Percentiles rank a stretch among this genome's conserved stretches.
Conservation (phyloP, 495 filamentous ascomycete genomes). For the Penicillium goetzii region DNA sequence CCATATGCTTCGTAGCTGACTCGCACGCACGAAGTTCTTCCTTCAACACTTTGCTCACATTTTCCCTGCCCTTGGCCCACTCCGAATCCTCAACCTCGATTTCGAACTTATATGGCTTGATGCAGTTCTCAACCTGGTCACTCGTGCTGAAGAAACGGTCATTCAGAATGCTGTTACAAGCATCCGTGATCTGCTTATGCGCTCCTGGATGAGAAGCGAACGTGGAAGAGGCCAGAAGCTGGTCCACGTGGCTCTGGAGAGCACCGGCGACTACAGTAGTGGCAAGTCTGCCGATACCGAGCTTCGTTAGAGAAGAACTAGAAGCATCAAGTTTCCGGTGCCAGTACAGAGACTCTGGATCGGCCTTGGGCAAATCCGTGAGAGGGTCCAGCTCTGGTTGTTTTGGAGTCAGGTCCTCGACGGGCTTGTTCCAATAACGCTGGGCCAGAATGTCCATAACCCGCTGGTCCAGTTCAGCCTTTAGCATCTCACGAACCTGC, state of each 20-base stretch:
- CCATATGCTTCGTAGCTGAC: constrained; percentile 71
- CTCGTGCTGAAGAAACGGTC: constrained; percentile 95
- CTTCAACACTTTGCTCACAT: constrained; percentile 75
- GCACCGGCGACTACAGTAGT: constrained; percentile 87
- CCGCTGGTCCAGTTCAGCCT: constrained; percentile 89
- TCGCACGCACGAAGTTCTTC: constrained; percentile 84
- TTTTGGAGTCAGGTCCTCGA: constrained; percentile 69
- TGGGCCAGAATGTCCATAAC: constrained; percentile 95
- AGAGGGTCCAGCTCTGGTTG: constrained; percentile 72
- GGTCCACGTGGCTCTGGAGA: constrained; percentile 84
- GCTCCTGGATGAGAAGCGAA: constrained; percentile 92
- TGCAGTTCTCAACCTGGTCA: constrained; percentile 99
- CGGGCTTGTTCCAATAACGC: constrained; percentile 97
- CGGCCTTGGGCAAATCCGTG: constrained; percentile 76
- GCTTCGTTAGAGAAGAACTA: constrained; percentile 83
- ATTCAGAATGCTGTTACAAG: constrained; percentile 82
- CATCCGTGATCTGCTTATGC: constrained; percentile 85
- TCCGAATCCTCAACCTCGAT: constrained; percentile 91
- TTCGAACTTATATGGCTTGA: constrained; percentile 98
- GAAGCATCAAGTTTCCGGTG: constrained; percentile 93
- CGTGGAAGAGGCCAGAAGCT: constrained; percentile 73
- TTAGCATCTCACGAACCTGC: constrained; percentile 86
- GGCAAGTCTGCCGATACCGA: constrained; percentile 89
- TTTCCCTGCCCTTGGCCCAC: constrained; percentile 82
- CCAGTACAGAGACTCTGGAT: constrained; percentile 86